Base-by-base conservation (phyloP, 106 monocot species). In the Dendrobium nobile region DNA sequence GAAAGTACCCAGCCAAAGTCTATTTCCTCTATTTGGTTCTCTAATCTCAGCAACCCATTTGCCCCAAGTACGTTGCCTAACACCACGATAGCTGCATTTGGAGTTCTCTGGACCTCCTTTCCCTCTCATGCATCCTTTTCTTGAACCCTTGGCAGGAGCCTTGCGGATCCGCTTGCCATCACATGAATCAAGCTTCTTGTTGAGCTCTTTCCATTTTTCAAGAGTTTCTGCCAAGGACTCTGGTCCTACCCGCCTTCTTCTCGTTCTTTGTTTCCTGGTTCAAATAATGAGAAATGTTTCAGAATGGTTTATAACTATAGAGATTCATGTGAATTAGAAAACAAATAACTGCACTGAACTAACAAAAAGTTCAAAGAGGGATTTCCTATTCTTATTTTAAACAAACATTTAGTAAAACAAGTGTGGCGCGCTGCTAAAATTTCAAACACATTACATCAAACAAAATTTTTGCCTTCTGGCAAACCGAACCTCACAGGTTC, bases 11-110 rank as follows among this genome's bases (percentile, higher is more conserved):
- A 96, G 84, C 96, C 96, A 96, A 2, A 93, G 87, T 1, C 96
- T 87, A 10, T 74, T 90, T 3, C 88, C 88, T 9, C 89, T 80
- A 27, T 90, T 87, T 2, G 96, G 96, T 67, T 93, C 92, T 55
- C 96, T 80, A 67, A 96, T 96, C 72, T 96, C 96, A 5, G 93
- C 86, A 27, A 96, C 96, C 96, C 96, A 96, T 22, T 93, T 96
- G 6, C 96, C 96, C 93, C 93, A 96, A 2, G 90, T 89, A 0
- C 96, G 88, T 56, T 96, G 96, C 77, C 96, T 81, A 13, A 96
- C 96, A 24, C 96, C 96, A 2, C 96, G 83, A 61, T 89, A 96
- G 0, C 47, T 80, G 56, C 93, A 93, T 16, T 9, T 27, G 7
- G 87, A 47, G 33, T 96, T 96, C 18, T 96, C 92, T 0, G 96